These are phyloP conservation scores for Beauveria bassiana DNA, from an alignment of 2,329 filamentous ascomycete genomes.

Conservation along the genomic window DNA sequence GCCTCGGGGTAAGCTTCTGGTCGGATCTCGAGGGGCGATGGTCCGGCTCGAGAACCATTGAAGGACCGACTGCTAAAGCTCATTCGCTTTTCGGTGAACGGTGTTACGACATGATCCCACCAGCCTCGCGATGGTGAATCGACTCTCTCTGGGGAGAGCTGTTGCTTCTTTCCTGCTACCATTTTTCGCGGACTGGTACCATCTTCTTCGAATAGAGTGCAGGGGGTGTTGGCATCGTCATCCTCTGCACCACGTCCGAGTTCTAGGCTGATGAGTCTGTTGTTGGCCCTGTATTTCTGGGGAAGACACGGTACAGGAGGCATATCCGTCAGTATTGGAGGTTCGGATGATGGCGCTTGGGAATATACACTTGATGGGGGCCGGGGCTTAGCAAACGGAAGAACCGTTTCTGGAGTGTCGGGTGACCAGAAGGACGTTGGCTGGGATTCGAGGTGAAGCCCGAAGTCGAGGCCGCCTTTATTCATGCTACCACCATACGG, in stretches of 20 bases:
- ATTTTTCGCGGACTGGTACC: slow-evolving; percentile 36
- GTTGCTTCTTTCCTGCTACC: slow-evolving; percentile 28
- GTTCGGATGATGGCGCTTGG: slow-evolving; percentile 35
- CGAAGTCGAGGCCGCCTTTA: not conserved
- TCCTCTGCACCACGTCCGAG: slow-evolving; percentile 13
- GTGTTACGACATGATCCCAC: slow-evolving; percentile 72
- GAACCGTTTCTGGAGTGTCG: slow-evolving; percentile 46
- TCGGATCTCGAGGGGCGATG: slow-evolving; percentile 1
- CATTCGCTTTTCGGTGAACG: slow-evolving; percentile 46
- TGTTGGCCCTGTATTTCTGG: slow-evolving; percentile 28
- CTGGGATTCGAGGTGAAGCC: slow-evolving; percentile 21
- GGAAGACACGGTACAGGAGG: slow-evolving; percentile 57
- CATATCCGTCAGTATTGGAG: slow-evolving; percentile 26
- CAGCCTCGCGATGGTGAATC: slow-evolving; percentile 58
- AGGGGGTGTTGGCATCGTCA: slow-evolving; percentile 47
- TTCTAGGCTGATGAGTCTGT: slow-evolving; percentile 29
- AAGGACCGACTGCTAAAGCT: slow-evolving; percentile 36
- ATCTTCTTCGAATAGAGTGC: slow-evolving; percentile 66
- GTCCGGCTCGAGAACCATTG: slow-evolving; percentile 6
- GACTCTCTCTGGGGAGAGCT: slow-evolving; percentile 39
- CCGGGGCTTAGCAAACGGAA: slow-evolving; percentile 34
- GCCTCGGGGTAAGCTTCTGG: slow-evolving; percentile 12
- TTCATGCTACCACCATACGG: not conserved
- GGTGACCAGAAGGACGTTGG: slow-evolving; percentile 52
- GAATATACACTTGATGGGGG: slow-evolving; percentile 56